phyloP scores from a whole-genome alignment of 2,329 filamentous ascomycete genomes.

The Cercospora canescens region DNA sequence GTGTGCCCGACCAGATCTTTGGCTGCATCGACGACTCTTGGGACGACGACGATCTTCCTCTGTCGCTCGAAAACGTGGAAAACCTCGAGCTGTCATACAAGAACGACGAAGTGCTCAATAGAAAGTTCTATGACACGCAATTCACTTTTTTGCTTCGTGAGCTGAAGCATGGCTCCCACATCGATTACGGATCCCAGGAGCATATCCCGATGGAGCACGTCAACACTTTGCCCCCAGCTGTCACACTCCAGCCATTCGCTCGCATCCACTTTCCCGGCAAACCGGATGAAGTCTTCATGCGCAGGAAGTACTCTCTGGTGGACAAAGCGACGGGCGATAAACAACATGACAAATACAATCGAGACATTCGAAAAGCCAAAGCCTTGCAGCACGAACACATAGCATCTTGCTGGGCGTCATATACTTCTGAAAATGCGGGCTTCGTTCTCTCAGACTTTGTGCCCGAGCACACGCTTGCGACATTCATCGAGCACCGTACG shows the following conservation, averaged over 20 bases:
- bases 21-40: constrained; percentile 72
- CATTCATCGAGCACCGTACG: constrained; percentile 63
- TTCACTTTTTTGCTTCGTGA: constrained; percentile 69
- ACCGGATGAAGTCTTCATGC: constrained; percentile 53
- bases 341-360: constrained; percentile 54
- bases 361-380: constrained; percentile 60
- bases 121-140: constrained; percentile 69
- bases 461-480: constrained; percentile 65
- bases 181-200: constrained; percentile 66
- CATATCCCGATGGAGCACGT: constrained; percentile 68
- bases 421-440: constrained; percentile 62
- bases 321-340: constrained; percentile 30
- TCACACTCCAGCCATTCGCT: constrained; percentile 51
- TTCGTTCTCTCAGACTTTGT: constrained; percentile 68
- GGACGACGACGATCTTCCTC: constrained; percentile 74
- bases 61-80: constrained; percentile 65
- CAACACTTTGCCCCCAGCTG: constrained; percentile 57
- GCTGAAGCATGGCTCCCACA: constrained; percentile 60
- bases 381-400: constrained; percentile 67
- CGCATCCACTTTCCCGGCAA: constrained; percentile 66
- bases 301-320: constrained; percentile 34
- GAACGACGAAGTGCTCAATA: constrained; percentile 64
- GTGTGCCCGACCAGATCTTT: constrained; percentile 72
- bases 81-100: constrained; percentile 61
- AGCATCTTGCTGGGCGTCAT: constrained; percentile 70